Evolutionary conservation across 2,329 filamentous ascomycete species (phyloP), one percentile per base, ranked within the genome.

Genomic region (Fusarium annulatum): DNA sequence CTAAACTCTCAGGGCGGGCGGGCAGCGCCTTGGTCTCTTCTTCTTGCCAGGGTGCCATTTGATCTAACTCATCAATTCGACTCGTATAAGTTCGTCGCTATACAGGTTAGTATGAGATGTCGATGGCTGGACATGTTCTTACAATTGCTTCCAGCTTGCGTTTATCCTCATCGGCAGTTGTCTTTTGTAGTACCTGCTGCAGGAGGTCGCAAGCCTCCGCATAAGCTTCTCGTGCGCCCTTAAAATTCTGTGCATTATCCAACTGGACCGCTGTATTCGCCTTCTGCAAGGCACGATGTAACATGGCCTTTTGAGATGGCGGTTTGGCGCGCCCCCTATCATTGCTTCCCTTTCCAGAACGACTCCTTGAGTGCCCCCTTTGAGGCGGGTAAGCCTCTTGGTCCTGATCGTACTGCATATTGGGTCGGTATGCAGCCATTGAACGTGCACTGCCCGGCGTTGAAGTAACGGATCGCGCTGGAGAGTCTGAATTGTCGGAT

Each of bases 181-280:
- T 98, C 77, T 94, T 91, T 64, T 92, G 85, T 84, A 99, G 93
- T 9, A 99, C 96, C 78, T 97, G 92, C 75, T 96, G 92, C 61
- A 99, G 85, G 67, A 99, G 86, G 62, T 92, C 89, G 80, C 96
- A 99, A 8, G 97, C 96, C 83, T 99, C 96, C 16, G 89, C 87
- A 80, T 99, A 99, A 19, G 96, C 95, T 78, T 94, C 90, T 80
- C 97, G 92, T 23, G 96, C 96, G 45, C 94, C 95, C 80, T 96
- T 94, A 72, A 96, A 96, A 79, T 98, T 97, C 78, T 96, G 94
- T 19, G 94, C 95, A 88, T 98, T 98, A 83, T 99, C 96, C 45
- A 99, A 89, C 75, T 98, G 89, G 33, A 99, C 96, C 28, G 96
- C 96, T 18, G 94, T 96, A 79, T 99, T 98, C 56, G 96, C 96